Conservation (phyloP, 805 yeast species). For the Lachancea sp. region DNA sequence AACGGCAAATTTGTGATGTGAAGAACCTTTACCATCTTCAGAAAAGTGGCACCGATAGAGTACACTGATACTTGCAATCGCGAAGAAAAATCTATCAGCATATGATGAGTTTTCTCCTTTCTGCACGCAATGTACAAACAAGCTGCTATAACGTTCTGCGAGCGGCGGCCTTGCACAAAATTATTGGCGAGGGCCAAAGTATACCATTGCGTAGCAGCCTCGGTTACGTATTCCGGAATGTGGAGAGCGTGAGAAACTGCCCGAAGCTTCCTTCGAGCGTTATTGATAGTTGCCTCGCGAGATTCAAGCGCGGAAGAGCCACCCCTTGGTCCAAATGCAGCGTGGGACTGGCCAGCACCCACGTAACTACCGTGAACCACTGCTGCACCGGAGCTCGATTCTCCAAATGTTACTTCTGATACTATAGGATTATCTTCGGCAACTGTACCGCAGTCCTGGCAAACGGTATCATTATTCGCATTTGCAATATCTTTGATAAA, state of each 20-base stretch:
- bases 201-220: constrained; percentile 86
- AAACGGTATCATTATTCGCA: constrained; percentile 71
- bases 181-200: constrained; percentile 77
- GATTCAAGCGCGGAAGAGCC: constrained; percentile 74
- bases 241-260: constrained; percentile 72
- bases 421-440: constrained; percentile 91
- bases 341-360: constrained; percentile 78
- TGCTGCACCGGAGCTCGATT: constrained; percentile 89
- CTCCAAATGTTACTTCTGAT: constrained; percentile 91
- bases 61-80: constrained; percentile 85
- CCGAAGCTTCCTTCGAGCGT: constrained; percentile 72
- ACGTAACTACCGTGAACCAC: constrained; percentile 92
- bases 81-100: constrained; percentile 93
- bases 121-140: constrained; percentile 94
- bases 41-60: constrained; percentile 91
- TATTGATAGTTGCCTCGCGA: constrained; percentile 80
- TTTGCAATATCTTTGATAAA: constrained; percentile 47
- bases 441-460: constrained; percentile 80
- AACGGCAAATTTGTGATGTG: constrained; percentile 73
- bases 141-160: constrained; percentile 92
- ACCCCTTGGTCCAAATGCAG: constrained; percentile 48
- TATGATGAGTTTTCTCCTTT: constrained; percentile 82
- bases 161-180: constrained; percentile 94
- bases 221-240: constrained; percentile 80
- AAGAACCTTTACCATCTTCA: constrained; percentile 83